Percentiles rank a stretch among this genome's conserved stretches.
These are phyloP conservation scores for Gracilaria gracilis DNA, from an alignment of 23 red algal species.

Conservation along the genomic window DNA sequence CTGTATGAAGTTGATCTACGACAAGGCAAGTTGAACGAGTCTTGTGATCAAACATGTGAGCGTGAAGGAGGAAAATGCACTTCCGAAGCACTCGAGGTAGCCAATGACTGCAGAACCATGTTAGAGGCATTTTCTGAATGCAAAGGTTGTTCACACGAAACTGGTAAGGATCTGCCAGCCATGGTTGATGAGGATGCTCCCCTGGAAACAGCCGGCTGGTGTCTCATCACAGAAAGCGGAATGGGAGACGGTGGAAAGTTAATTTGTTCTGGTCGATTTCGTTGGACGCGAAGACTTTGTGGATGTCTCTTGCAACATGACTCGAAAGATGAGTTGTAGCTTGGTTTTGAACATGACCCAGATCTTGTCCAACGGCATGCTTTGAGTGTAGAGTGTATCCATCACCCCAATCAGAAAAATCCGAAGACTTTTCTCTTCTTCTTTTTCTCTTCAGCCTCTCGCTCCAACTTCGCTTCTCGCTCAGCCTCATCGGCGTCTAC, in stretches of 20 bases:
- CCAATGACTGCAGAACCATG: conserved; percentile 43
- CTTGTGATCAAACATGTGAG: conserved; percentile 33
- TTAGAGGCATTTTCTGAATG: conserved; percentile 24
- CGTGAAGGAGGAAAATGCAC: conserved; percentile 19
- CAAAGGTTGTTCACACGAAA: conserved; percentile 59
- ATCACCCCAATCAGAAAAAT: background rate
- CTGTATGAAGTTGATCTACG: background rate
- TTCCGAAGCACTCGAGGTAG: conserved; percentile 10
- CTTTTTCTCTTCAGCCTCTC: conserved; percentile 15
- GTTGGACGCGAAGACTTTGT: conserved; percentile 48
- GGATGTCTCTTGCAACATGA: background rate
- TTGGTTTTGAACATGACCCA: background rate
- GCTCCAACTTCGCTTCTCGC: background rate
- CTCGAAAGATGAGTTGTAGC: conserved; percentile 38
- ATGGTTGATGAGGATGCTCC: conserved; percentile 17
- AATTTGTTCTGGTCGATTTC: conserved; percentile 35
- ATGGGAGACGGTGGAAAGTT: conserved; percentile 19
- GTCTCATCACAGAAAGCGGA: conserved; percentile 61
- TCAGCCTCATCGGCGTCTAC: conserved; percentile 17
- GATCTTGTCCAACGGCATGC: background rate
- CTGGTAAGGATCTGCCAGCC: conserved; percentile 59
- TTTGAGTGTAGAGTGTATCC: background rate
- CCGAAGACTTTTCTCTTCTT: conserved; percentile 12
- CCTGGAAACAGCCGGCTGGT: conserved; percentile 58
- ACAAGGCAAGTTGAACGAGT: conserved; percentile 17